Base-by-base conservation (phyloP, 164 flowering plant genomes). In the Chimonanthus praecox region DNA sequence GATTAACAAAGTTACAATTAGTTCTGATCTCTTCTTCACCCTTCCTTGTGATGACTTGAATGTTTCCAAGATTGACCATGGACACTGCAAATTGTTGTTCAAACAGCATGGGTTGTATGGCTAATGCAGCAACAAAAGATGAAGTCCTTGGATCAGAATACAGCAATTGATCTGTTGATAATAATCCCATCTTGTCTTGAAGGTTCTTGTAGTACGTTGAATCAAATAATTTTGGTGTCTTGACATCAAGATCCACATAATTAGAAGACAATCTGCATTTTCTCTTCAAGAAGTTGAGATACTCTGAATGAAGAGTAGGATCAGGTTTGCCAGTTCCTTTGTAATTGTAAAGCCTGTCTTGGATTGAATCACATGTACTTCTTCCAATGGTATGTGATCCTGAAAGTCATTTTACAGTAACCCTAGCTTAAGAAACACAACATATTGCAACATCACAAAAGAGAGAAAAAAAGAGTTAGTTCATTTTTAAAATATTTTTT, bases 371-470 rank as follows among this genome's bases (percentile, higher is more conserved):
- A 66, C 98, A 94, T 7, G 87, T 69, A 16, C 81, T 48, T 80
- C 89, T 84, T 62, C 98, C 95, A 13, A 94, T 86, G 5, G 97
- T 92, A 78, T 94, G 98, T 11, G 89, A 87, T 15, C 98, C 94
- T 90, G 75, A 10, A n/a, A 62, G 3, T 46, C 70, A 70, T 64
- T 7, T 70, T 3, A 5, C 50, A 64, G 9, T 20, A 63, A 18
- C 43, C 46, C 45, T 33, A 63, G 21, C 33, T 63, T 10, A 18
- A 20, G 21, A 1, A 21, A n/a, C 65, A 21, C 20, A 20, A 7
- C 4, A 63, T 9, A 33, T 0, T 33, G 33, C 33, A 33, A 33
- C 33, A 33, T 0, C 33, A 33, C 33, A 21, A 21, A 21, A 21
- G 33, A 21, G 33, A 21, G 1, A 21, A 21, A 21, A 33, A 33